Evolutionary conservation across 2,329 filamentous ascomycete species (phyloP), one percentile per base, ranked within the genome.

Genomic region (Alternaria alternata): DNA sequence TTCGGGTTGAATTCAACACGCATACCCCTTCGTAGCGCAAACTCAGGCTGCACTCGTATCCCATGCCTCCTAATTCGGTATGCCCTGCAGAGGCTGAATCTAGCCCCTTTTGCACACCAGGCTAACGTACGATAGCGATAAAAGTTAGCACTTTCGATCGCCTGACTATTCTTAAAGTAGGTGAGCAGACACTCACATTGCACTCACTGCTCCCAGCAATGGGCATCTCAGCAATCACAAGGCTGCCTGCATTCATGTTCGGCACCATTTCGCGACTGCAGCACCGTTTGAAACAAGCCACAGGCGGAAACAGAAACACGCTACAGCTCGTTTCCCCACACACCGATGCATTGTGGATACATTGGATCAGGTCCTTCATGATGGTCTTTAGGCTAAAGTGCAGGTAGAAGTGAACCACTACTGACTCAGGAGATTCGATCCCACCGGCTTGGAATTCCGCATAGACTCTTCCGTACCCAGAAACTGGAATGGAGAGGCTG

Each of bases 211-310:
- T 24, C 22, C 22, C 22, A 24, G 22, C 5, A 24, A 24, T 24
- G 24, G n/a, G 26, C 11, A 11, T 32, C 44, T 4, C 30, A 32
- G 18, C 4, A n/a, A 48, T 7, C 20, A 48, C 18, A 24, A 22
- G 14, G 32, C 32, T 48, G 18, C 7, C 5, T n/a, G 38, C 39
- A 30, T 38, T 42, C 26, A 34, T 4, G 36, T n/a, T 22, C 24
- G 32, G 55, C 11, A 24, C 24, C 24, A 34, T 30, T 41, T 47
- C 43, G 42, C 32, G 26, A 47, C 38, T 16, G 44, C 49, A 34
- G 12, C 28, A 28, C 20, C 7, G 16, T 28, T 24, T 53, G 56
- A 54, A 59, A 49, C 51, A 43, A 59, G 51, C 28, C 43, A 54
- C 20, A 20, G 18, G 56, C 38, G 38, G 26, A n/a, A 18, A 20